Evolutionary conservation across 768 basidiomycete genomes (phyloP), one percentile per base, ranked within the genome.

Genomic region (Amyloporia xantha): DNA sequence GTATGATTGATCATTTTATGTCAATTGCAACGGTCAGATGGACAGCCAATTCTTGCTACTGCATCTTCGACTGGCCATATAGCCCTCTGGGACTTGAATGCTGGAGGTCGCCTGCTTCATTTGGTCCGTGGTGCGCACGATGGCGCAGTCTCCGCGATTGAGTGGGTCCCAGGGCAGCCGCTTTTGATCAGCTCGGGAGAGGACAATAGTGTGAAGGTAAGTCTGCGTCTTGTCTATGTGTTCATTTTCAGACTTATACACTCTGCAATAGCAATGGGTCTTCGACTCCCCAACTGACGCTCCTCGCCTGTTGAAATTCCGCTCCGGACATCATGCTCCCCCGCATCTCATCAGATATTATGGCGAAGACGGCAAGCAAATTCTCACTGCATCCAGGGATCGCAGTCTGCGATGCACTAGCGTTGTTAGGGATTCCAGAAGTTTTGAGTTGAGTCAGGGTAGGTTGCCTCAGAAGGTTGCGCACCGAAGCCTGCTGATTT

Each of bases 371-470:
- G 96, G 96, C 2, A 99, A 99, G 68, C 85, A 91, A 53, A 69
- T 99, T 6, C 66, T 99, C 40, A 93, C 90, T 3, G 86, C 91
- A 3, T 93, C 91, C 2, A 70, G 85, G 49, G 96, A 99, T 65
- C 82, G 93, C 27, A 87, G 88, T 55, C 68, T 99, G 45, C 76
- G 96, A 30, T 91, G 82, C 62, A 94, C 90, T 2, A 91, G 87
- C 39, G 86, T 98, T 47, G 95, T 98, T 9, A 77, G 96, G 13
- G 96, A 99, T 66, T 94, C 95, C 1, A 74, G 96, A 40, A 92
- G 90, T 26, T 91, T 91, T 60, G 96, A 99, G 65, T 68, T 99
- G 47, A 94, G 91, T 2, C 95, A 98, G 77, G 95, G 91, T 82
- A 54, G 41, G 61, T 55, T 27, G n/a, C n/a, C n/a, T n/a, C n/a